Conservation (phyloP, 106 monocot genomes). For the Platanthera zijinensis region DNA sequence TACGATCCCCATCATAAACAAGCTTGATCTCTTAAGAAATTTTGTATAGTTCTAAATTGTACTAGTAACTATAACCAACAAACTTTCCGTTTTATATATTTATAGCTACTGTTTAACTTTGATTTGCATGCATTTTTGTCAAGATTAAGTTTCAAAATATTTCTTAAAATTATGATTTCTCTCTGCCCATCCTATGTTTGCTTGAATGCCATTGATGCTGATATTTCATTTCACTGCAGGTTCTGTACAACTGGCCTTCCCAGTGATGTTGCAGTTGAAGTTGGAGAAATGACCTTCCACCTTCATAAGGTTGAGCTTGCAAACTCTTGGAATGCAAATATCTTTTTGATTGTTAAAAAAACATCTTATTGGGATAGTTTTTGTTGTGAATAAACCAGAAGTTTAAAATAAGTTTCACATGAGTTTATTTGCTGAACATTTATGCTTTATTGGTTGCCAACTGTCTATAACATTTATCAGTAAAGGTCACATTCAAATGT, state of each 20-base stretch:
- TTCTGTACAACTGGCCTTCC: constrained; percentile 61
- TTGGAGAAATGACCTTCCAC: constrained; percentile 54
- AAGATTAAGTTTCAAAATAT: not conserved
- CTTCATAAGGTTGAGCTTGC: constrained; percentile 47
- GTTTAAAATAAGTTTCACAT: not conserved
- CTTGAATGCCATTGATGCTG: not conserved
- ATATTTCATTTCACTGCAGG: constrained; percentile 19
- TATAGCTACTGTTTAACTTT: not conserved
- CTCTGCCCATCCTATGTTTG: not conserved
- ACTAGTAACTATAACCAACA: not conserved
- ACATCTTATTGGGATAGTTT: not conserved
- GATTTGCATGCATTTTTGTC: not conserved
- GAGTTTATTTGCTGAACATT: not conserved
- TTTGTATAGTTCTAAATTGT: not conserved
- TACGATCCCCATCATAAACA: too few species aligned
- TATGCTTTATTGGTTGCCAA: not conserved
- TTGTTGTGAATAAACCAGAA: not conserved
- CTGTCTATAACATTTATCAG: not conserved
- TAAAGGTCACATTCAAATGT: not conserved
- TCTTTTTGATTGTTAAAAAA: not conserved
- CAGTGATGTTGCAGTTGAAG: constrained; percentile 53
- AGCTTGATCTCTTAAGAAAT: not conserved
- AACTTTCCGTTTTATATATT: not conserved
- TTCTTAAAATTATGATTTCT: not conserved
- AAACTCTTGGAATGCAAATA: not conserved